Percentiles rank a stretch among this genome's conserved stretches.
phyloP scores from a whole-genome alignment of 2,329 filamentous ascomycete species.

The Fusarium nurragi region DNA sequence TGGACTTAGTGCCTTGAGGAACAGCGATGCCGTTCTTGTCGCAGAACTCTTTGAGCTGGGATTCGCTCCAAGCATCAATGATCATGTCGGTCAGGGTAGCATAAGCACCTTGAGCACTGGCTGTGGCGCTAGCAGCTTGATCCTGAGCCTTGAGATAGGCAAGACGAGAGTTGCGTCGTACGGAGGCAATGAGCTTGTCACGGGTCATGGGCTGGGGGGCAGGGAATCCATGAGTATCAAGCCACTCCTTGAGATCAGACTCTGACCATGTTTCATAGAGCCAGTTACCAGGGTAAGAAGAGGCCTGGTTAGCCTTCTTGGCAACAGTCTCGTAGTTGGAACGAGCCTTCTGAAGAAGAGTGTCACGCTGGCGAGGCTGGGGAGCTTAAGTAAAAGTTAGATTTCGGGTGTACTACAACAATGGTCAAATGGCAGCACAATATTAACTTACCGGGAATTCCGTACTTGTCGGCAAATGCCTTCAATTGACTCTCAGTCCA shows the following conservation, averaged over 20 bases:
- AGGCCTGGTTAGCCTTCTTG: slow-evolving; percentile 77
- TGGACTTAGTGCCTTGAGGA: slow-evolving; percentile 89
- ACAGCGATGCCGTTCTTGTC: slow-evolving; percentile 89
- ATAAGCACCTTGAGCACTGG: slow-evolving; percentile 75
- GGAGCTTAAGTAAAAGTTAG: slow-evolving; percentile 62
- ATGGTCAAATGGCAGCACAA: not conserved
- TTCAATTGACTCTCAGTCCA: slow-evolving; percentile 96
- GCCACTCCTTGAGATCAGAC: slow-evolving; percentile 92
- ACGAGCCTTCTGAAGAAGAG: slow-evolving; percentile 78
- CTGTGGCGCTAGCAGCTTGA: slow-evolving; percentile 67
- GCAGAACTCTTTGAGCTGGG: slow-evolving; percentile 87
- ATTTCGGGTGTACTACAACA: no score
- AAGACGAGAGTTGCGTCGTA: slow-evolving; percentile 89
- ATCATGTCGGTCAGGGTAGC: slow-evolving; percentile 82
- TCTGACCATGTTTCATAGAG: slow-evolving; percentile 91
- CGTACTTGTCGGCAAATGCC: slow-evolving; percentile 87
- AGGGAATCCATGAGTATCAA: slow-evolving; percentile 86
- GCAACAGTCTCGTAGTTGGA: slow-evolving; percentile 83
- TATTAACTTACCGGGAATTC: slow-evolving; percentile 70
- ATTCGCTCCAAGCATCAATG: slow-evolving; percentile 90
- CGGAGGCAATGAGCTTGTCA: slow-evolving; percentile 86
- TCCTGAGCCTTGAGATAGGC: slow-evolving; percentile 75
- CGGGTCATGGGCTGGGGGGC: slow-evolving; percentile 85
- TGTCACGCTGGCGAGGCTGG: slow-evolving; percentile 86
- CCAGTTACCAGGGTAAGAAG: slow-evolving; percentile 94